A percentile compares a stretch with the other conserved stretches of the same genome.
These are phyloP conservation scores for Cupressus sempervirens DNA, from an alignment of 75 land plant genomes.

Conservation along the genomic window DNA sequence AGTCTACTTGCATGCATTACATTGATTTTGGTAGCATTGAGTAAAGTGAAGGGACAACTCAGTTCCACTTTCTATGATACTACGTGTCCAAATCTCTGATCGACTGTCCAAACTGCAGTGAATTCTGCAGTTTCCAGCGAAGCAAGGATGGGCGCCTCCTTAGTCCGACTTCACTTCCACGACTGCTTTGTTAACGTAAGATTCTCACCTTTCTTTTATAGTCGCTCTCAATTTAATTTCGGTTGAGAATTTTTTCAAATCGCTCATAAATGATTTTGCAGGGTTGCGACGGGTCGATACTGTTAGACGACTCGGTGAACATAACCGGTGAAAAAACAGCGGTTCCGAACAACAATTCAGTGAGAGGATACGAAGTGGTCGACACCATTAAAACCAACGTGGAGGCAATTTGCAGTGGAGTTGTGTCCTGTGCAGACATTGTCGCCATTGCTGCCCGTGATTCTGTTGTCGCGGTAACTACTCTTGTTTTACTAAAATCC, in stretches of 20 bases:
- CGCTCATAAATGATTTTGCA: background rate
- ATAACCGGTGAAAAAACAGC: background rate
- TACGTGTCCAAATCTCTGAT: conserved; percentile 18
- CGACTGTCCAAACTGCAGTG: conserved; percentile 26
- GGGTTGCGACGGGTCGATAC: background rate
- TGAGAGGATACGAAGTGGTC: conserved; percentile 43
- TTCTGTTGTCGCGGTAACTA: conserved; percentile 27
- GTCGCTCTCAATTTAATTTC: background rate
- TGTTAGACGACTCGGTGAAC: background rate
- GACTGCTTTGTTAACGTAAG: conserved; percentile 33
- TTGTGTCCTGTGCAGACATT: conserved; percentile 55
- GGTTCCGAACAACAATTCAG: conserved; percentile 13
- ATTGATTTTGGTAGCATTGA: background rate
- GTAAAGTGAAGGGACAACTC: conserved; percentile 17
- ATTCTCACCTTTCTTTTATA: background rate
- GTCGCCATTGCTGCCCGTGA: conserved; percentile 46
- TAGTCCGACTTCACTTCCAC: conserved; percentile 31
- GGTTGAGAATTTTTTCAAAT: background rate
- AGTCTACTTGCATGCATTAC: background rate
- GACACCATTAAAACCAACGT: conserved; percentile 35
- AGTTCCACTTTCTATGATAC: conserved; percentile 14
- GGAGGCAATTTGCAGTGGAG: conserved; percentile 15
- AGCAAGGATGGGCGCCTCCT: conserved; percentile 32
- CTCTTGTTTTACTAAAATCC: background rate
- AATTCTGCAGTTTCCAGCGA: conserved; percentile 19